These are phyloP conservation scores for Wickerhamomyces queroliae DNA, from an alignment of 805 yeast species.

Conservation along the genomic window DNA sequence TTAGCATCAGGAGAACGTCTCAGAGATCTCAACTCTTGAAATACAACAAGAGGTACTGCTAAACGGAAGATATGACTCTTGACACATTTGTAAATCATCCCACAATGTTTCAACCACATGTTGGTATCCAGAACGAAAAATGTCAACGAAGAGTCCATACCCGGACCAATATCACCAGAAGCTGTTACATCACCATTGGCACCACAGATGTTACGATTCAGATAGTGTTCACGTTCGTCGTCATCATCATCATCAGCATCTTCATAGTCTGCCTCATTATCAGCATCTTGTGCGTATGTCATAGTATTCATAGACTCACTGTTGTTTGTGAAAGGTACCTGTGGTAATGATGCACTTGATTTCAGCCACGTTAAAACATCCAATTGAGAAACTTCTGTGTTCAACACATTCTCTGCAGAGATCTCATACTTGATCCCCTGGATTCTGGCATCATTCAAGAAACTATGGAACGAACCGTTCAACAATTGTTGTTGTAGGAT, in stretches of 20 bases:
- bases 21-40: constrained; percentile 69
- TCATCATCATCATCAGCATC: constrained; percentile 3
- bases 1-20: constrained; percentile 67
- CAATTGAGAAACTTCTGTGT: constrained; percentile 1
- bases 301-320: constrained; percentile 4
- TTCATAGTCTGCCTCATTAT: constrained; percentile 14
- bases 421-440: constrained; percentile 7
- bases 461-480: constrained; percentile 3
- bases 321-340: too few relatives aligned
- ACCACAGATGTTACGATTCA: constrained; percentile 5
- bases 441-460: constrained; percentile 7
- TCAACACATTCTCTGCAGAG: constrained; percentile 5
- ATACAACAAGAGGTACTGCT: constrained; percentile 68
- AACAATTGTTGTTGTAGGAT: background rate
- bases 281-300: constrained; percentile 2
- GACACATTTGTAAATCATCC: constrained; percentile 64
- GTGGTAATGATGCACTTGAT: background rate
- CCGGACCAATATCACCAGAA: constrained; percentile 53
- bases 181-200: constrained; percentile 1
- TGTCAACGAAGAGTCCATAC: constrained; percentile 52
- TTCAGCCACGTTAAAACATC: constrained; percentile 7
- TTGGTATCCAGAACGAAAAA: constrained; percentile 69
- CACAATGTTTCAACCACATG: constrained; percentile 78
- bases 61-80: constrained; percentile 52
- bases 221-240: constrained; percentile 9